Evolutionary conservation across 768 basidiomycete genomes (phyloP).

Genomic region (Fomitopsis pulvina): DNA sequence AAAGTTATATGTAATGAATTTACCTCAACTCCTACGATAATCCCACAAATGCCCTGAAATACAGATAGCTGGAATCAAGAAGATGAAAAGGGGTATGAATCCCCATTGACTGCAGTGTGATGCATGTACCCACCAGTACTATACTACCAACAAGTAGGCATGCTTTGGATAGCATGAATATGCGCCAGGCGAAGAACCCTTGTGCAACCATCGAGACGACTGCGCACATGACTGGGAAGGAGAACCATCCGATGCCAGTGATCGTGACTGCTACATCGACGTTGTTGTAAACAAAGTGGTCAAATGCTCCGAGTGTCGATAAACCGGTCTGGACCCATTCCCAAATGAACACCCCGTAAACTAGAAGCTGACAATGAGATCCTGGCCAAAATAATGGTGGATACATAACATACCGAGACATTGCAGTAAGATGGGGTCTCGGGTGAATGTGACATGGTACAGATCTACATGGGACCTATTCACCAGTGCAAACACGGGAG

Average conservation of each 20-base stretch:
- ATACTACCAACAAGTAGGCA: background rate
- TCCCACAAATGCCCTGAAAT: background rate
- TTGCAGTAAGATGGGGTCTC: background rate
- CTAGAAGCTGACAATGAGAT: background rate
- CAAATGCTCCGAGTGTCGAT: constrained; percentile 3
- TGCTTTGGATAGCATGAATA: constrained; percentile 3
- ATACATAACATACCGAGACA: background rate
- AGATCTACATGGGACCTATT: background rate
- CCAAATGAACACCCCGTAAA: constrained; percentile 3
- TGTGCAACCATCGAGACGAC: constrained; percentile 7
- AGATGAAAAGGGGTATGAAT: background rate
- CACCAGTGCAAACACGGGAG: too few relatives aligned
- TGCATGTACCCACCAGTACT: background rate
- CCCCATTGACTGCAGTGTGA: background rate
- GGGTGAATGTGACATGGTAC: background rate
- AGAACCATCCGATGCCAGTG: constrained; percentile 7
- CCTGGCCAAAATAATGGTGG: background rate
- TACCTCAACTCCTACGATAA: constrained; percentile 3
- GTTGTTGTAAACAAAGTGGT: constrained; percentile 1
- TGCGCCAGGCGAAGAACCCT: constrained; percentile 6
- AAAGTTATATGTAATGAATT: background rate
- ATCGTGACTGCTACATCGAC: background rate
- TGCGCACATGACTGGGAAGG: constrained; percentile 7
- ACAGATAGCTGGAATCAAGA: constrained; percentile 1
- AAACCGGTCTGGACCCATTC: constrained; percentile 10